Evolutionary conservation across 805 yeast genomes (phyloP).

Genomic region (Candida koratica): DNA sequence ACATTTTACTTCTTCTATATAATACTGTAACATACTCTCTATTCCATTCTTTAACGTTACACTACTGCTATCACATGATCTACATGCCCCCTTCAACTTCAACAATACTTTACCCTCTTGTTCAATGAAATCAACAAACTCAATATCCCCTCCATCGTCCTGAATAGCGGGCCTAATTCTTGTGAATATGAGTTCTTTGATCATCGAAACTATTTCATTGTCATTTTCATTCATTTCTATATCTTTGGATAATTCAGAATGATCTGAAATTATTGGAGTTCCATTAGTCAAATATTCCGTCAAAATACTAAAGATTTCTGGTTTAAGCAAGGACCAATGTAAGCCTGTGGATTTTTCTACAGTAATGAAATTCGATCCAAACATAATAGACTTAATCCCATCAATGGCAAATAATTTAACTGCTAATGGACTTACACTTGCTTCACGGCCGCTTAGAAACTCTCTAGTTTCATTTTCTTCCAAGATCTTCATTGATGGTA

Average conservation of each 20-base stretch:
- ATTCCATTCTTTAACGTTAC: slow-evolving; percentile 67
- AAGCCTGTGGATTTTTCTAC: slow-evolving; percentile 59
- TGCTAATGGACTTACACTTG: slow-evolving; percentile 71
- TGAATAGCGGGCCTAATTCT: slow-evolving; percentile 70
- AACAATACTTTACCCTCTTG: slow-evolving; percentile 55
- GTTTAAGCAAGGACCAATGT: slow-evolving; percentile 59
- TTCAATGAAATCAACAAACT: slow-evolving; percentile 54
- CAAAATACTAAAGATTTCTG: slow-evolving; percentile 58
- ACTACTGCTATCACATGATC: slow-evolving; percentile 65
- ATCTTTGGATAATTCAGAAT: slow-evolving; percentile 27
- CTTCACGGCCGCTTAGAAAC: slow-evolving; percentile 71
- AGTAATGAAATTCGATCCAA: slow-evolving; percentile 81
- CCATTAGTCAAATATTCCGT: slow-evolving; percentile 56
- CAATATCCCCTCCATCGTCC: slow-evolving; percentile 75
- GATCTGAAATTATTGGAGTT: slow-evolving; percentile 47
- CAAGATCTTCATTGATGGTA: slow-evolving; percentile 69
- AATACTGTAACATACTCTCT: slow-evolving; percentile 66
- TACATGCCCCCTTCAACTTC: slow-evolving; percentile 64
- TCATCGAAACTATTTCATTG: slow-evolving; percentile 62
- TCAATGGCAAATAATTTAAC: slow-evolving; percentile 69
- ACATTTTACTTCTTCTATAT: slow-evolving; percentile 61
- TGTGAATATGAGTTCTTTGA: slow-evolving; percentile 65
- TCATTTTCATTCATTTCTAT: slow-evolving; percentile 54
- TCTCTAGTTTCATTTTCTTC: slow-evolving; percentile 65
- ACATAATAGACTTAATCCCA: slow-evolving; percentile 72